phyloP scores from a whole-genome alignment of 495 filamentous ascomycete species.

The Parathielavia appendiculata region DNA sequence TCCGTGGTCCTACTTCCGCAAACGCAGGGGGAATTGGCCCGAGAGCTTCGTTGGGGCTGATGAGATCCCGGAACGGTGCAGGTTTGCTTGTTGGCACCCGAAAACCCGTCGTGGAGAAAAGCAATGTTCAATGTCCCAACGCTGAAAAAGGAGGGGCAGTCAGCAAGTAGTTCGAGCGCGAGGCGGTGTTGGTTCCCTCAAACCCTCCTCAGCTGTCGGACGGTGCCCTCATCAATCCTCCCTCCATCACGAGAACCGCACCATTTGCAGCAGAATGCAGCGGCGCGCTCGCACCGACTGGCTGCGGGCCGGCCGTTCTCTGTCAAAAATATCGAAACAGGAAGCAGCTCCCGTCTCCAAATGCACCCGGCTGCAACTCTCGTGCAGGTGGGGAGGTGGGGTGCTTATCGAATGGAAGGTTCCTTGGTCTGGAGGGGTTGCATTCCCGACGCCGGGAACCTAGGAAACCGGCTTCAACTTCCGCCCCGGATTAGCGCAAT shows the following conservation, averaged over 20 bases:
- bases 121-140: conserved; percentile 1
- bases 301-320: conserved; percentile 10
- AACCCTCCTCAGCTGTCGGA: neutral
- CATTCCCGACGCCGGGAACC: conserved; percentile 21
- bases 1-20: conserved; percentile 5
- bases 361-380: conserved; percentile 12
- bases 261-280: conserved; percentile 8
- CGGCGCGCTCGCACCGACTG: conserved; percentile 4
- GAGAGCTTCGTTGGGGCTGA: conserved; percentile 2
- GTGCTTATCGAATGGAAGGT: conserved; percentile 16
- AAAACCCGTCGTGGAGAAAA: conserved; percentile 15
- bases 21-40: conserved; percentile 8
- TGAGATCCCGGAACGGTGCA: neutral
- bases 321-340: conserved; percentile 8
- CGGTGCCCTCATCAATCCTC: neutral
- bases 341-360: conserved; percentile 15
- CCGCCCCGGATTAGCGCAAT: conserved; percentile 31
- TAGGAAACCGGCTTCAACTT: conserved; percentile 22
- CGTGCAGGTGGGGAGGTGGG: conserved; percentile 9
- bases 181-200: conserved; percentile 3
- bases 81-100: conserved; percentile 17
- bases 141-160: conserved; percentile 19
- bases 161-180: conserved; percentile 12
- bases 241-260: conserved; percentile 4
- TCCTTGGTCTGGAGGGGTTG: conserved; percentile 20